phyloP scores from a whole-genome alignment of 208 protist genomes.

The Leishmania turanica region DNA sequence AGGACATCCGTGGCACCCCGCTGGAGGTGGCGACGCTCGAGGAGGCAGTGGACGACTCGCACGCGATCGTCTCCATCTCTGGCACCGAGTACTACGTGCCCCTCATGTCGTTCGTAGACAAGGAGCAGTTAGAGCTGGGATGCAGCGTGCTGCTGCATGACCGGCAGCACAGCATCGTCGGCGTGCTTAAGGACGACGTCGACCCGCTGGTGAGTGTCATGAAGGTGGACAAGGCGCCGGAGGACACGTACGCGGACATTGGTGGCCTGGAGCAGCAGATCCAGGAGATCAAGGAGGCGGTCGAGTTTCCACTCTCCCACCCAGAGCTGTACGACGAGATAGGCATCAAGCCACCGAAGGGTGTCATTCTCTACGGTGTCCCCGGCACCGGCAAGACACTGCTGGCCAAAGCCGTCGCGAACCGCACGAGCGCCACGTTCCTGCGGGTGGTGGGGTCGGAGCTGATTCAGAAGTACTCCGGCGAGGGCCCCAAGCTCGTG shows the following conservation, averaged over 20 bases:
- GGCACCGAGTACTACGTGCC: conserved; percentile 99
- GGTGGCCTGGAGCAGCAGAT: conserved; percentile 99
- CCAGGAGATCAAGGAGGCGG: conserved; percentile 99
- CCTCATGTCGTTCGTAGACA: conserved; percentile 99
- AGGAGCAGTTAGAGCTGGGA: conserved; percentile 98
- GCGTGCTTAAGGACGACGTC: conserved; percentile 98
- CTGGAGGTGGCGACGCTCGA: conserved; percentile 99
- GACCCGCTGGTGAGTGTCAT: conserved; percentile 99
- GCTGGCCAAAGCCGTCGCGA: conserved; percentile 99
- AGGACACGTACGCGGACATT: conserved; percentile 99
- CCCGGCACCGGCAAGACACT: conserved; percentile 99
- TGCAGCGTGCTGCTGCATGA: conserved; percentile 98
- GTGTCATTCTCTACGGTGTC: conserved; percentile 99
- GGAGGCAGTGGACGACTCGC: conserved; percentile 99
- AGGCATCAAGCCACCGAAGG: conserved; percentile 99
- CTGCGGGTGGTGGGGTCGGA: conserved; percentile 99
- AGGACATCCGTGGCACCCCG: conserved; percentile 98
- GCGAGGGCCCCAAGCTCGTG: conserved; percentile 99
- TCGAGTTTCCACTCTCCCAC: conserved; percentile 99
- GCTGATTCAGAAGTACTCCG: conserved; percentile 99
- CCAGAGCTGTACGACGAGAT: conserved; percentile 99
- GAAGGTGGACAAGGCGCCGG: conserved; percentile 99
- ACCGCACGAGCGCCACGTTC: conserved; percentile 99
- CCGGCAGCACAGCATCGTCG: conserved; percentile 97
- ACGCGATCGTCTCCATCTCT: conserved; percentile 97